A percentile compares a stretch with the other conserved stretches of the same genome.
phyloP scores from a whole-genome alignment of 768 basidiomycete genomes.

The Lepiota brunneoincarnata region DNA sequence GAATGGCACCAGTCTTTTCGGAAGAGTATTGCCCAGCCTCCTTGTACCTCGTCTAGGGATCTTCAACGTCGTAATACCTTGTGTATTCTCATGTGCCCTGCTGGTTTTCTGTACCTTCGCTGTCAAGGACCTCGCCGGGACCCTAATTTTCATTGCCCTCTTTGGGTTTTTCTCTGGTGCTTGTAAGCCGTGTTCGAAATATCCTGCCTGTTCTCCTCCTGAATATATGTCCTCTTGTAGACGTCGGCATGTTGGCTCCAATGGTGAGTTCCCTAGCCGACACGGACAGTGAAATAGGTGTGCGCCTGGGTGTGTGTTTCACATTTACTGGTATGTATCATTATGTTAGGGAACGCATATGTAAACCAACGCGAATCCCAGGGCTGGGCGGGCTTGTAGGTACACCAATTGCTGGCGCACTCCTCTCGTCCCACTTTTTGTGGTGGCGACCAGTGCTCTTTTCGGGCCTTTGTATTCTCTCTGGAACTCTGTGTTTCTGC shows the following conservation, averaged over 20 bases:
- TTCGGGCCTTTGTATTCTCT: constrained; percentile 38
- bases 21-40: constrained; percentile 44
- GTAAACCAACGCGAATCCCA: neutral
- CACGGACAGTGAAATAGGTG: constrained; percentile 51
- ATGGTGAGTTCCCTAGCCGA: constrained; percentile 41
- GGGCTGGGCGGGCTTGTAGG: constrained; percentile 27
- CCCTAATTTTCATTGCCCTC: constrained; percentile 35
- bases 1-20: constrained; percentile 47
- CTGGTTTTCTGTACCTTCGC: constrained; percentile 44
- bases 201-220: neutral
- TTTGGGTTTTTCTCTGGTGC: constrained; percentile 48
- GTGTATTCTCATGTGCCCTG: constrained; percentile 27
- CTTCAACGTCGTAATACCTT: constrained; percentile 36
- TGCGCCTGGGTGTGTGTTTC: constrained; percentile 50
- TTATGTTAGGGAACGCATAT: neutral
- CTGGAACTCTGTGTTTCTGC: constrained; percentile 27
- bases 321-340: constrained; percentile 38
- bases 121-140: constrained; percentile 28
- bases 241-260: constrained; percentile 41
- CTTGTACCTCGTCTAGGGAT: constrained; percentile 38
- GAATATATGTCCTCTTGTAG: constrained; percentile 19
- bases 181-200: constrained; percentile 29
- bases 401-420: constrained; percentile 55
- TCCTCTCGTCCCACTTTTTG: constrained; percentile 46
- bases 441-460: constrained; percentile 64